Evolutionary conservation across 148 eudicot genomes (phyloP), one percentile per base, ranked within the genome.

Genomic region (Chenopodium formosanum): DNA sequence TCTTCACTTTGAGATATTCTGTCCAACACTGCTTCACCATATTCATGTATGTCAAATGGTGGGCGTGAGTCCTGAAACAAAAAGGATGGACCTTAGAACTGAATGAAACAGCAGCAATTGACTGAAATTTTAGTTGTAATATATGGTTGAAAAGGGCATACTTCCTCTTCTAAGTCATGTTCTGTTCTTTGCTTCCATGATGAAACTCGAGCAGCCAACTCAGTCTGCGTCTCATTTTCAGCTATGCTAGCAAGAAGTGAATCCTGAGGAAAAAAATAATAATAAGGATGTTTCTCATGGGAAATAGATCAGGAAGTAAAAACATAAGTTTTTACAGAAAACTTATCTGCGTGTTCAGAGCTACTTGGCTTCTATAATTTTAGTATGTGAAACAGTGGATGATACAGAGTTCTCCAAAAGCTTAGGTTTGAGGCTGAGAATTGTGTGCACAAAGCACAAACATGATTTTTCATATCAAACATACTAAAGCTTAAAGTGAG

Each of bases 111-210:
- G 11, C 16, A 44, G 22, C 63, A 53, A 69, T 17, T 40, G n/a
- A 75, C 29, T 27, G 56, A 23, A 58, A 70, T 62, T 46, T 7
- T 5, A 68, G 27, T 9, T 16, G 52, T 50, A 63, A 12, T 23
- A 44, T 48, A 73, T 2, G 63, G 63, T 32, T 37, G 5, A 6
- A n/a, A 73, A 74, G 48, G 52, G 74, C 77, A 50, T 82, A 92
- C 99, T 80, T 94, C 92, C 82, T 91, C 94, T 74, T 94, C 94
- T 91, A 96, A 83, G 78, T 92, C 84, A 80, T 89, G 86, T 84
- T 96, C 97, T 75, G 93, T 92, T 83, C 93, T 90, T 78, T 94
- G 98, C 78, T 96, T 96, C 99, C 98, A 94, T 14, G 90, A 85
- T 62, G 99, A 89, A 75, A 96, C 98, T 70, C 95, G 95, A 76